phyloP scores from a whole-genome alignment of 2,329 filamentous ascomycete genomes.

The Paracorniculantispora psalliotae region DNA sequence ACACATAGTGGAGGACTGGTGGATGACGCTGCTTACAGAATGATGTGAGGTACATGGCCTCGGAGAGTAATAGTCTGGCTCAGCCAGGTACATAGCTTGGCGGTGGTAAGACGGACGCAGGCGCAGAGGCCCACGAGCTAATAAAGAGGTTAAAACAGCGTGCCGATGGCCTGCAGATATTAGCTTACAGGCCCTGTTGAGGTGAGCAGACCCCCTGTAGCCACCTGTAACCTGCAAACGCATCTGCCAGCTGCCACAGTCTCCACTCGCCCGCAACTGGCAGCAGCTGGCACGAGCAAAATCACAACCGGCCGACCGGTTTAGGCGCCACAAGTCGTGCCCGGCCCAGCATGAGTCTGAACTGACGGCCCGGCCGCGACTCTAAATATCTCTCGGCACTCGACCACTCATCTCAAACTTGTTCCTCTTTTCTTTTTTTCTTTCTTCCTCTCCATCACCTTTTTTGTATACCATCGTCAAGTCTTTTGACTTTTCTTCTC shows the following conservation, averaged over 20 bases:
- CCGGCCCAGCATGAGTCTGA: not conserved
- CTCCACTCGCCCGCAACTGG: slow-evolving; percentile 3
- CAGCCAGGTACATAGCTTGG: not conserved
- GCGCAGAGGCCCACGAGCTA: not conserved
- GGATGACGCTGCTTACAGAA: slow-evolving; percentile 9
- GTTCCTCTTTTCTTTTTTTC: slow-evolving; percentile 14
- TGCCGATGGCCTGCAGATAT: not conserved
- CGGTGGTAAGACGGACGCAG: not conserved
- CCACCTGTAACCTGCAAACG: not conserved
- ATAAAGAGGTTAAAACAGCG: not conserved
- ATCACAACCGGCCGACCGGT: slow-evolving; percentile 8
- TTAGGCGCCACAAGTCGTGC: slow-evolving; percentile 4
- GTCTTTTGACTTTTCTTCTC: not conserved
- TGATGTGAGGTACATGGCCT: slow-evolving; percentile 10
- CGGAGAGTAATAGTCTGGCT: slow-evolving; percentile 7
- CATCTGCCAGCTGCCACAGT: not conserved
- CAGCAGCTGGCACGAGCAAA: slow-evolving; percentile 11
- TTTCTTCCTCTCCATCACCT: slow-evolving; percentile 15
- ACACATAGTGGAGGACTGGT: slow-evolving; percentile 12
- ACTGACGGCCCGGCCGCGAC: slow-evolving; percentile 15
- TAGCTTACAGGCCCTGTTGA: no score
- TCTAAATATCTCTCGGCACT: slow-evolving; percentile 19
- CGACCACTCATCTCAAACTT: slow-evolving; percentile 9
- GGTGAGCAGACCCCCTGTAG: not conserved
- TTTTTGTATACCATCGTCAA: slow-evolving; percentile 7